Evolutionary conservation across 2,329 filamentous ascomycete genomes (phyloP).

Genomic region (Neophaeococcomyces aloes): DNA sequence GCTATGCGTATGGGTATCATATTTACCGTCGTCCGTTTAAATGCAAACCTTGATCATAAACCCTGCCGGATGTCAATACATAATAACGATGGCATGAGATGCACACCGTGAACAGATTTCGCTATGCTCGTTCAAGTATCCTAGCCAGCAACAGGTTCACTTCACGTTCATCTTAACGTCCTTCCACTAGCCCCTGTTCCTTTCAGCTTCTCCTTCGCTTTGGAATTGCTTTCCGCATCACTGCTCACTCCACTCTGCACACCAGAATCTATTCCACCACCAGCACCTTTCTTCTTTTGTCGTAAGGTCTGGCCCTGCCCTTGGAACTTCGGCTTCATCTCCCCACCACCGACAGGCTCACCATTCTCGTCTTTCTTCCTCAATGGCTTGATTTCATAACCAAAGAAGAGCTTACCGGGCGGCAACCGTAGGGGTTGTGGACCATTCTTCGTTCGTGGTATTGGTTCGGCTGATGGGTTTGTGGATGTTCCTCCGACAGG

Average conservation of each 20-base stretch:
- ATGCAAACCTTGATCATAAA: no score
- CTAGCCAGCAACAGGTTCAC: no score
- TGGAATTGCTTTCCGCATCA: no score
- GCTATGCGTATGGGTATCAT: no score
- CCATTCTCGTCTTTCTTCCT: slow-evolving; percentile 66
- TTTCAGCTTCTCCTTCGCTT: no score
- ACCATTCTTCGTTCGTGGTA: not conserved
- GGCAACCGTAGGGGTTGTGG: slow-evolving; percentile 76
- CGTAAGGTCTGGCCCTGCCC: slow-evolving; percentile 75
- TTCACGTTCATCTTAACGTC: no score
- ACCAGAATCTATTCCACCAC: slow-evolving; percentile 21
- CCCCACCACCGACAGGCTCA: slow-evolving; percentile 51
- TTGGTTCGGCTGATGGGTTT: slow-evolving; percentile 31
- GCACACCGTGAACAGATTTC: no score
- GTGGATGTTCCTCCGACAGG: slow-evolving; percentile 53
- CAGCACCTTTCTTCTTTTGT: slow-evolving; percentile 56
- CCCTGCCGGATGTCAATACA: no score
- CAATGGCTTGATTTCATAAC: slow-evolving; percentile 82
- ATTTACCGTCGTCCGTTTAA: no score
- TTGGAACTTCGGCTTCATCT: slow-evolving; percentile 62
- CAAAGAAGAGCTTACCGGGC: slow-evolving; percentile 90
- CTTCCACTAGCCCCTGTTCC: no score
- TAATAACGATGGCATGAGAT: no score
- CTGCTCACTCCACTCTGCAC: slow-evolving; percentile 21
- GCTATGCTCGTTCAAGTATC: no score